These are phyloP conservation scores for Penicillium goetzii DNA, from an alignment of 495 filamentous ascomycete genomes.

Conservation along the genomic window DNA sequence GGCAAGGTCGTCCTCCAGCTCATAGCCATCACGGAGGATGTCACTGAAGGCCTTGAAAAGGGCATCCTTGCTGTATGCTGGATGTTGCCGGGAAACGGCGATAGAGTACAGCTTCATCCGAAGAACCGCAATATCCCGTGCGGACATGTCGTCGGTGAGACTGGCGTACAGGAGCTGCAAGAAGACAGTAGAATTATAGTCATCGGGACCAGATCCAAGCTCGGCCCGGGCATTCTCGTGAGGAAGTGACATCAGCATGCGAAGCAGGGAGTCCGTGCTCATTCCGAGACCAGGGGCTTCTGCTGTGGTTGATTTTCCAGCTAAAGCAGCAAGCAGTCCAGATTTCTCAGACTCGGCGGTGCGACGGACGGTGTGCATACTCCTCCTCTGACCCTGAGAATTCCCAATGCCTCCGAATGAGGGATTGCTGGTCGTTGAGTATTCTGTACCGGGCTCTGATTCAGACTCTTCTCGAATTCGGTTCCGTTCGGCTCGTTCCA, in stretches of 20 bases:
- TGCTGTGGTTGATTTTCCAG: slow-evolving; percentile 6
- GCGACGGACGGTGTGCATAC: slow-evolving; percentile 22
- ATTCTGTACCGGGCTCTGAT: slow-evolving; percentile 14
- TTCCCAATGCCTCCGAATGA: slow-evolving; percentile 28
- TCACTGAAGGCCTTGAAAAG: slow-evolving; percentile 38
- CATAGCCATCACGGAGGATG: slow-evolving; percentile 36
- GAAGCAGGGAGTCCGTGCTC: slow-evolving; percentile 35
- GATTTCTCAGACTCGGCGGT: not conserved
- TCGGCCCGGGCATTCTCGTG: slow-evolving; percentile 34
- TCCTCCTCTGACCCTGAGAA: slow-evolving; percentile 26
- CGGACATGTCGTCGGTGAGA: slow-evolving; percentile 35
- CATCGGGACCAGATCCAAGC: slow-evolving; percentile 48
- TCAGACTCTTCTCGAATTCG: slow-evolving; percentile 28
- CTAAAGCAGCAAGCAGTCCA: not conserved
- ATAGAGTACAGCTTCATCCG: slow-evolving; percentile 42
- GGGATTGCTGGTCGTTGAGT: slow-evolving; percentile 20
- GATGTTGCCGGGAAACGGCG: slow-evolving; percentile 43
- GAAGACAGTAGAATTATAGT: slow-evolving; percentile 53
- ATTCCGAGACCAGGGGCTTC: slow-evolving; percentile 14
- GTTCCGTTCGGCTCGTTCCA: slow-evolving; percentile 48
- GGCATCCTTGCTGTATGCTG: slow-evolving; percentile 40
- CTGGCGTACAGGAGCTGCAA: slow-evolving; percentile 48
- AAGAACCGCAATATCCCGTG: slow-evolving; percentile 33
- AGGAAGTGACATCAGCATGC: slow-evolving; percentile 38
- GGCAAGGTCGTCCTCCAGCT: slow-evolving; percentile 41